These are phyloP conservation scores for Panicum hallii DNA, from an alignment of 202 grass and related monocot genomes.

Conservation along the genomic window DNA sequence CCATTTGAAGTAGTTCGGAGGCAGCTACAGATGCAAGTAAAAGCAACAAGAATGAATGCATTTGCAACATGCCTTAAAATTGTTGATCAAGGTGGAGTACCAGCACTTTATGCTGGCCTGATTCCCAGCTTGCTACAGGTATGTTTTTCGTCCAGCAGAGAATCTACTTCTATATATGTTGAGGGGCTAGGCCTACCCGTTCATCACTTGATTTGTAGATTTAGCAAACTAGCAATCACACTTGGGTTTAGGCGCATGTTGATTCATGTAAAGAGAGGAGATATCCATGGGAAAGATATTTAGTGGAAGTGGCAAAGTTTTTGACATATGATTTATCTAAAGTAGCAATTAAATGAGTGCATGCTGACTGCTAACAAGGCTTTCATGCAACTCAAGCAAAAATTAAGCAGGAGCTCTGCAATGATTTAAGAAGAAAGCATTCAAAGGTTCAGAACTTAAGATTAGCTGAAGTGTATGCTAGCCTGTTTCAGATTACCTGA, in stretches of 20 bases:
- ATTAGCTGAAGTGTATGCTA: background rate
- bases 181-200: background rate
- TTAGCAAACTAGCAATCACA: background rate
- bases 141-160: slow-evolving; percentile 39
- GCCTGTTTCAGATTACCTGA: background rate
- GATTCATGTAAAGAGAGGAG: background rate
- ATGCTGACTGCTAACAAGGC: background rate
- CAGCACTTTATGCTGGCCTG: slow-evolving; percentile 92
- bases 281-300: slow-evolving; percentile 9
- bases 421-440: background rate
- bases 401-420: background rate
- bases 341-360: background rate
- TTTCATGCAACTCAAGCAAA: background rate
- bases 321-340: slow-evolving; percentile 13
- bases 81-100: slow-evolving; percentile 93
- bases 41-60: slow-evolving; percentile 85
- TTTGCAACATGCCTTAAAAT: slow-evolving; percentile 85
- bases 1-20: slow-evolving; percentile 96
- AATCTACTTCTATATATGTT: slow-evolving; percentile 19
- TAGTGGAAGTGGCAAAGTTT: slow-evolving; percentile 4
- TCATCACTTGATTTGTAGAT: slow-evolving; percentile 7
- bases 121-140: slow-evolving; percentile 99
- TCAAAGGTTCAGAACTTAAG: background rate
- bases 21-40: slow-evolving; percentile 93
- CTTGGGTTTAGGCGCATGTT: background rate